Base-by-base conservation (phyloP, 305 asterid genomes). In the Fraxinus velutina region DNA sequence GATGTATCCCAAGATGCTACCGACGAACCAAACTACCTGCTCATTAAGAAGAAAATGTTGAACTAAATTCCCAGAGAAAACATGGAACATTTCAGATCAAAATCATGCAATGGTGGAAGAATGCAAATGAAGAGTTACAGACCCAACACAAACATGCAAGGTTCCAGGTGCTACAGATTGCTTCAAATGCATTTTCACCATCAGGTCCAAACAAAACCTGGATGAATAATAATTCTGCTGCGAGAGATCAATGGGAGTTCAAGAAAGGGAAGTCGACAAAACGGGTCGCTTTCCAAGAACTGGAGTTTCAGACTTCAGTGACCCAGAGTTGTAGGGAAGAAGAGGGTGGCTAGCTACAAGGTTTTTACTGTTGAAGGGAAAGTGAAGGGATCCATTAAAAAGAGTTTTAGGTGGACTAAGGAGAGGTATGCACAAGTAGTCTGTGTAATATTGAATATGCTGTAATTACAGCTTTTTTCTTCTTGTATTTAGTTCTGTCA, bases 301-400 rank as follows among this genome's bases (percentile, higher is more conserved):
- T 91, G 96, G 97, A 88, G 89, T 78, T 29, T 29, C 32, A 29
- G 32, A 29, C 32, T 86, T 92, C 1, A 82, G 13, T 77, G 97
- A 94, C 83, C 95, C 96, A 0, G 97, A 94, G 85, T 81, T 92
- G 90, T 93, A 89, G 90, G 98, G 96, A 94, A 91, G 86, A 93
- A 89, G 84, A 94, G 97, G 81, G 96, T 93, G 1, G 97, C 96
- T 19, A 84, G 92, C 86, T 94, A 93, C 85, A 93, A 92, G 85
- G 94, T 89, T 1, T 94, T 91, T 75, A 72, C 89, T 1, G 98
- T 92, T 78, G 97, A 94, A 84, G 98, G 93, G 3, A 93, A 94
- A 75, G 86, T 94, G 32, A 93, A 94, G 82, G 94, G 95, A 7
- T 94, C 98, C 0, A 36, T 93, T 0, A 92, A 88, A 89, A 93